Evolutionary conservation across 2,329 filamentous ascomycete species (phyloP).

Genomic region (Ceratocystis ficicola): DNA sequence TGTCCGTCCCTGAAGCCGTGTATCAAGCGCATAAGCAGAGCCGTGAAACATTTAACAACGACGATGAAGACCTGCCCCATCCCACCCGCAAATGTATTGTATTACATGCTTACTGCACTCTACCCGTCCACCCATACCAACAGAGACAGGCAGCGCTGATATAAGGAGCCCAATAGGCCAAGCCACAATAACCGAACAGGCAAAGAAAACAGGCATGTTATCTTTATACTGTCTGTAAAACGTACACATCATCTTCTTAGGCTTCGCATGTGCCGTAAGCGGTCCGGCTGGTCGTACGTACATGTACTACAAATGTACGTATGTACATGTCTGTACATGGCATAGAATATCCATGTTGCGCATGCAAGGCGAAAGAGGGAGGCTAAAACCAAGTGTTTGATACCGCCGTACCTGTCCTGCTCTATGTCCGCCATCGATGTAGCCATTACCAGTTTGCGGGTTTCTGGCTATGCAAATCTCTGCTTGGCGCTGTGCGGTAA

Average conservation of each 20-base stretch:
- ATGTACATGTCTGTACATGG: background rate
- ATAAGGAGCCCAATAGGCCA: background rate
- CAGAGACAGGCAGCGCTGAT: no score
- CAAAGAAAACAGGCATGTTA: background rate
- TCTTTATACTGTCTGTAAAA: background rate
- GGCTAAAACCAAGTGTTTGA: background rate
- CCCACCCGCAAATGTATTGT: background rate
- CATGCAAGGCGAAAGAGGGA: background rate
- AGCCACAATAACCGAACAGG: background rate
- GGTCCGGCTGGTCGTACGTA: no score
- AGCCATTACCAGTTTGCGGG: conserved; percentile 1
- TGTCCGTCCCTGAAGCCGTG: background rate
- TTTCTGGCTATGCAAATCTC: background rate
- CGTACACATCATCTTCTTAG: background rate
- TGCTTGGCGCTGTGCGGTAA: background rate
- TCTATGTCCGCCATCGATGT: background rate
- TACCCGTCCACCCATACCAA: no score
- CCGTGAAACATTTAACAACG: background rate
- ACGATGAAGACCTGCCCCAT: background rate
- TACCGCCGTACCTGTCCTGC: background rate
- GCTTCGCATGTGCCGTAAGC: background rate
- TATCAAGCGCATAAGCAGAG: background rate
- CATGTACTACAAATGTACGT: background rate
- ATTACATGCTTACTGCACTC: no score
- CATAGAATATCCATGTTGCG: background rate